Evolutionary conservation across 257 asterid species (phyloP).

Genomic region (Ligustrum vulgare): DNA sequence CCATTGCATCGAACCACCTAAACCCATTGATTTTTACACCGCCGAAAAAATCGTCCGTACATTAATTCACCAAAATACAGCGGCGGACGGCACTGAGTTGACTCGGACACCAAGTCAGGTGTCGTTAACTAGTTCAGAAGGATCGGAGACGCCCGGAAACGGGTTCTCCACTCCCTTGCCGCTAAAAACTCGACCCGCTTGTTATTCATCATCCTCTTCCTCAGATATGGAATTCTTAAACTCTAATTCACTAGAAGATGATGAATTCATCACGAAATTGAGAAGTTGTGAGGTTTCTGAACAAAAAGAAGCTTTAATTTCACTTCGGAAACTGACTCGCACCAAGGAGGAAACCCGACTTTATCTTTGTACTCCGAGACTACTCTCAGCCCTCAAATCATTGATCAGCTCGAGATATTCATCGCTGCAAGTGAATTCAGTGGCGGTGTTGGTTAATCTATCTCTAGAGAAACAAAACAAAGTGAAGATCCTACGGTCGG

Average conservation of each 20-base stretch:
- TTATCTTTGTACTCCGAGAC: slow-evolving; percentile 63
- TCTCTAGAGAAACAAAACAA: slow-evolving; percentile 77
- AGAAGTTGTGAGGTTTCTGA: slow-evolving; percentile 62
- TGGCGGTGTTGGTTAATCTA: slow-evolving; percentile 73
- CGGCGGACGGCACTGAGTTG: background rate
- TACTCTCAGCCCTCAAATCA: slow-evolving; percentile 53
- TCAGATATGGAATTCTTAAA: slow-evolving; percentile 47
- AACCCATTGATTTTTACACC: slow-evolving; percentile 53
- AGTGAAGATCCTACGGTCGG: slow-evolving; percentile 83
- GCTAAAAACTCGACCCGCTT: slow-evolving; percentile 47
- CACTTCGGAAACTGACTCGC: slow-evolving; percentile 70
- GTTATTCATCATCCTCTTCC: slow-evolving; percentile 55
- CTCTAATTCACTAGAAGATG: slow-evolving; percentile 48
- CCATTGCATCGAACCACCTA: slow-evolving; percentile 49
- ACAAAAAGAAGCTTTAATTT: slow-evolving; percentile 63
- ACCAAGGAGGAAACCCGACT: slow-evolving; percentile 67
- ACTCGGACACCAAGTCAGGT: slow-evolving; percentile 42
- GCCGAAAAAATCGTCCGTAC: slow-evolving; percentile 56
- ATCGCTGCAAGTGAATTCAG: slow-evolving; percentile 70
- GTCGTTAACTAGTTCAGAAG: slow-evolving; percentile 57
- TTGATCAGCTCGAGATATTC: slow-evolving; percentile 56
- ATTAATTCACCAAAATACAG: slow-evolving; percentile 8
- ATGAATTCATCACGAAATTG: slow-evolving; percentile 45
- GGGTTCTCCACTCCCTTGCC: slow-evolving; percentile 47
- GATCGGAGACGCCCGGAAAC: slow-evolving; percentile 38